Conservation (phyloP, 495 filamentous ascomycete genomes). For the Penicillium paxilli region DNA sequence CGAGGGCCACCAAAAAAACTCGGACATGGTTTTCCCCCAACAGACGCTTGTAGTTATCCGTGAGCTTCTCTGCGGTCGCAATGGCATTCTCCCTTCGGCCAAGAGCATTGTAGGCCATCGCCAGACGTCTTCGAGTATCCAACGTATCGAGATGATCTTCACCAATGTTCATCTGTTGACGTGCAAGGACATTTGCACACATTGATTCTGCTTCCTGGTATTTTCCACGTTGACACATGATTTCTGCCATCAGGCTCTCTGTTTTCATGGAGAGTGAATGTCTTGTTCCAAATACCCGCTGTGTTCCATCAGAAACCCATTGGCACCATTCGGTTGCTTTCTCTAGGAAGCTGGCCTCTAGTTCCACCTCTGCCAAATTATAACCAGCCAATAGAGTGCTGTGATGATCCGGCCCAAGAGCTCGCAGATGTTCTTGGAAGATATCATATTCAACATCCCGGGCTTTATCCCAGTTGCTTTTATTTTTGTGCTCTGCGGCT, state of each 20-base stretch:
- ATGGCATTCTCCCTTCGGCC: constrained; percentile 27
- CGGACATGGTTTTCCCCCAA: constrained; percentile 35
- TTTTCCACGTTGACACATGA: constrained; percentile 28
- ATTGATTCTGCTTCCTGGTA: constrained; percentile 35
- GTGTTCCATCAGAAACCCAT: constrained; percentile 35
- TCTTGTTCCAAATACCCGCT: constrained; percentile 31
- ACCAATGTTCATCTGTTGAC: constrained; percentile 40
- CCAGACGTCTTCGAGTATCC: constrained; percentile 34
- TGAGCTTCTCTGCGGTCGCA: constrained; percentile 25
- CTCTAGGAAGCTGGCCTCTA: constrained; percentile 25
- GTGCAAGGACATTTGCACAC: constrained; percentile 36
- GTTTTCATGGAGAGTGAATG: constrained; percentile 36
- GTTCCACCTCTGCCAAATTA: constrained; percentile 32
- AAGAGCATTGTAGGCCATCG: constrained; percentile 23
- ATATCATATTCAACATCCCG: constrained; percentile 34
- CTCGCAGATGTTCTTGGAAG: constrained; percentile 37
- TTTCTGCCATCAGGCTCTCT: constrained; percentile 34
- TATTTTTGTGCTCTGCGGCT: constrained; percentile 32
- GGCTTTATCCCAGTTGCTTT: constrained; percentile 32
- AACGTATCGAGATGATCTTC: constrained; percentile 38
- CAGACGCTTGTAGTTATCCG: constrained; percentile 20
- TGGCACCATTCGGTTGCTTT: constrained; percentile 34
- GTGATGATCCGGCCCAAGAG: constrained; percentile 34
- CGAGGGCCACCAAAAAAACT: constrained; percentile 21
- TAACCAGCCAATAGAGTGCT: constrained; percentile 35